phyloP scores from a whole-genome alignment of 345 rosid genomes.

The Diplotaxis tenuifolia region DNA sequence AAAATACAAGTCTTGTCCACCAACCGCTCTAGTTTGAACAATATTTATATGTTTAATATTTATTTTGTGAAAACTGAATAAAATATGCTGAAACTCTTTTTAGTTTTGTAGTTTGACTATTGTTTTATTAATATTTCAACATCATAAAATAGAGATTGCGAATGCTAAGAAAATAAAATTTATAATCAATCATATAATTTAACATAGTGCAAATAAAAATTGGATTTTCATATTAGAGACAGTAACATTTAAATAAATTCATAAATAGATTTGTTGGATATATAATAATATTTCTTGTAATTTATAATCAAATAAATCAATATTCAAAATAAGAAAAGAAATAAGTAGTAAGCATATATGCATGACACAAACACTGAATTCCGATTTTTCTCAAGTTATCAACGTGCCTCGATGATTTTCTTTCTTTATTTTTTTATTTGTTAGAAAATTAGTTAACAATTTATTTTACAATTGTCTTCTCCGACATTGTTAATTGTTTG shows the following conservation, averaged over 20 bases:
- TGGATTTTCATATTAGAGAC: not conserved
- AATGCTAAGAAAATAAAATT: not conserved
- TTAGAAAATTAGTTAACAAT: too few species aligned
- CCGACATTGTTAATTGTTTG: not conserved
- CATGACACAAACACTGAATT: not conserved
- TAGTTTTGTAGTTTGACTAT: not conserved
- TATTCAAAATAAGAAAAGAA: not conserved
- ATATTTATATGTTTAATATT: not conserved
- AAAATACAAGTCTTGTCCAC: not conserved
- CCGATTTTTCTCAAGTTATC: not conserved
- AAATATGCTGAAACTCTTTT: not conserved
- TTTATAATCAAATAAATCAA: not conserved
- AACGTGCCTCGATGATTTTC: not conserved
- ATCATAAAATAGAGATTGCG: not conserved
- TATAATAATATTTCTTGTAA: not conserved
- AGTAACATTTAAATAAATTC: not conserved
- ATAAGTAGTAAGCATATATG: not conserved
- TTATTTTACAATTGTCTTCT: not conserved
- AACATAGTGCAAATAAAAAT: not conserved
- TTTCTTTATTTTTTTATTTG: not conserved
- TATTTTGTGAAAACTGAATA: not conserved
- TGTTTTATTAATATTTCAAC: not conserved
- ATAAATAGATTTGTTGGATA: not conserved
- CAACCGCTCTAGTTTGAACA: not conserved
- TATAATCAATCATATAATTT: not conserved